Evolutionary conservation across 108 stramenopile species (phyloP).

Genomic region (Heterococcus sp.): DNA sequence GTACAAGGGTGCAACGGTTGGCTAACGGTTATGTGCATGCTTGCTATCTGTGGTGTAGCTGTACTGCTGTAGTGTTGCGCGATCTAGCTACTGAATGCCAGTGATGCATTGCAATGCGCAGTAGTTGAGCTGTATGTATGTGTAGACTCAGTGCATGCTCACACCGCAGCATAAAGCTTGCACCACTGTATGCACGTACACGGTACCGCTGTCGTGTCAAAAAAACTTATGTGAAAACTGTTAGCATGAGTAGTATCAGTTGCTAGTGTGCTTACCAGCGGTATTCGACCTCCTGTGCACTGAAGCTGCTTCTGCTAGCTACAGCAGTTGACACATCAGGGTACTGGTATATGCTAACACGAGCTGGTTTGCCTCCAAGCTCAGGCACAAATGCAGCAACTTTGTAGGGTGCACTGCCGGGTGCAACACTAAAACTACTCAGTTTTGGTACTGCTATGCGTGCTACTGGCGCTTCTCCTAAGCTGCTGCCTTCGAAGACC

Average conservation of each 20-base stretch:
- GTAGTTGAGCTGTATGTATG: too few relatives aligned
- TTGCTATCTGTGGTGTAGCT: too few relatives aligned
- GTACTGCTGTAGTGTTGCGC: too few relatives aligned
- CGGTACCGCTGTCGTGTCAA: too few relatives aligned
- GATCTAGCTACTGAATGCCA: too few relatives aligned
- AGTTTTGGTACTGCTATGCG: constrained; percentile 17
- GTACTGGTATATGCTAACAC: constrained; percentile 36
- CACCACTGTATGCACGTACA: too few relatives aligned
- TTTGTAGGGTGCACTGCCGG: constrained; percentile 27
- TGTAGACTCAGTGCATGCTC: too few relatives aligned
- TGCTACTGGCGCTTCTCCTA: constrained; percentile 3
- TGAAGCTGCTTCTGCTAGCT: constrained; percentile 49
- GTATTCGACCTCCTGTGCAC: constrained; percentile 41
- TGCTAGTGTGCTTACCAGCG: constrained; percentile 11
- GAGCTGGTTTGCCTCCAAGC: constrained; percentile 79
- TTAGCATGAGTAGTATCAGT: too few relatives aligned
- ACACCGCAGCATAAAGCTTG: too few relatives aligned
- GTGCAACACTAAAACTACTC: constrained; percentile 21
- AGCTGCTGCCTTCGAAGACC: constrained; percentile 30
- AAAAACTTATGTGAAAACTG: too few relatives aligned
- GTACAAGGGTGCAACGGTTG: background rate
- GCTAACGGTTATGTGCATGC: background rate
- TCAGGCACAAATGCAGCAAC: constrained; percentile 77
- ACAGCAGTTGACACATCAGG: constrained; percentile 7
- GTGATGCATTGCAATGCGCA: too few relatives aligned